Percentiles rank a stretch among this genome's conserved stretches.
Conservation (phyloP, 352 stramenopile genomes). For the Thalassiosira exigua region DNA sequence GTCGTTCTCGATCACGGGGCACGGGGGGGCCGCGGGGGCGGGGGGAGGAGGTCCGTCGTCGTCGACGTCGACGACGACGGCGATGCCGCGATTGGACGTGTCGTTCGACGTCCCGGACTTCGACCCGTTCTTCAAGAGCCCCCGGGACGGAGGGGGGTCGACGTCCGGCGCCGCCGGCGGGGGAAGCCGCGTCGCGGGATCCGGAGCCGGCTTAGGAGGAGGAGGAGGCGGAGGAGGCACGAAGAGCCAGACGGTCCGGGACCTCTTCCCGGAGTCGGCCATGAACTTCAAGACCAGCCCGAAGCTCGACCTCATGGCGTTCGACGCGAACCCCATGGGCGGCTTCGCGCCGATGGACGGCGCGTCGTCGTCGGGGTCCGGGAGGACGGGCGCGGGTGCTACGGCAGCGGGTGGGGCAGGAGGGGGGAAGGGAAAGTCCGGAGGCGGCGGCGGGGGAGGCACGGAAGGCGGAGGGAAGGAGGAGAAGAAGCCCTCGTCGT, state of each 20-base stretch:
- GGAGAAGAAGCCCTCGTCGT: not conserved
- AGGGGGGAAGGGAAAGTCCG: no score
- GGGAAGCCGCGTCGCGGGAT: not conserved
- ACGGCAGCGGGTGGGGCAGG: no score
- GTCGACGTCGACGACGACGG: no score
- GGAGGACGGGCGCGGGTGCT: no score
- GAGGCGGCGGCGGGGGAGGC: not conserved
- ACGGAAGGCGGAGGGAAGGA: not conserved
- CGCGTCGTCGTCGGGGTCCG: no score
- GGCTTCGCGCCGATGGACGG: constrained; percentile 10
- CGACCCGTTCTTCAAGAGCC: constrained; percentile 49
- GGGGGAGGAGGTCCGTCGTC: no score
- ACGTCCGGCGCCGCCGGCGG: not conserved
- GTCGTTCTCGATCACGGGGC: constrained; percentile 45
- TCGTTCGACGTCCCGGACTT: constrained; percentile 57
- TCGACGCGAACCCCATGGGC: constrained; percentile 28
- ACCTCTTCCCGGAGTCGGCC: constrained; percentile 46
- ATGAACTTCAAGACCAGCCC: constrained; percentile 52
- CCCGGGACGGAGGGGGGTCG: not conserved
- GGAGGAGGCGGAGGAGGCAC: not conserved
- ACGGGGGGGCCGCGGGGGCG: constrained; percentile 14
- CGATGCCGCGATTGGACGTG: constrained; percentile 46
- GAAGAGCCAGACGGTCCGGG: constrained; percentile 35
- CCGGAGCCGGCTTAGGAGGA: not conserved
- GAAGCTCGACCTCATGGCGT: constrained; percentile 32